Evolutionary conservation across 202 grass and related monocot genomes (phyloP), one percentile per base, ranked within the genome.

Genomic region (Bolboschoenoplectus hybrid): DNA sequence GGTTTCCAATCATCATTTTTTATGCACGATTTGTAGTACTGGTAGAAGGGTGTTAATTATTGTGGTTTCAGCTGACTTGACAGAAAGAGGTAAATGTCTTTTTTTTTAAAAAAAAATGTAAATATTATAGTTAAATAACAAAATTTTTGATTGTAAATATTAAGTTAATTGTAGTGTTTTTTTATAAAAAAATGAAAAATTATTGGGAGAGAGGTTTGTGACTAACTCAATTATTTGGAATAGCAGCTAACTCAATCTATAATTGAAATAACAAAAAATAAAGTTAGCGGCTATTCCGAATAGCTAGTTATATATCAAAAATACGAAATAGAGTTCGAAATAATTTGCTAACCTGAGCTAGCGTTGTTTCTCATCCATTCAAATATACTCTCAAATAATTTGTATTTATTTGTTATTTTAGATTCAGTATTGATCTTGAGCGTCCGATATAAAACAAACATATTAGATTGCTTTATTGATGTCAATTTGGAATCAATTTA

Each of bases 1-100:
- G 51, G 74, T 78, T 16, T 5, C 34, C 50, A 26, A 26, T 26
- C 51, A 40, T 78, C 34, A 78, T 78, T 78, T 78, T 73, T 77
- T 7, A 17, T 38, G 74, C 56, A 77, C 74, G 6, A 77, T 56
- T 77, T 56, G 7, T 56, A 17, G 50, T 56, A 9, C 50, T 17
- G 49, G 74, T 77, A 77, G 50, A 76, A 53, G 6, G 35, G 72
- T 20, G 52, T 53, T 75, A 4, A 53, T 75, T 51, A 47, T 26
- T 9, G 16, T 16, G 44, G 16, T 49, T 26, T 73, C 9, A 14
- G 73, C 50, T 55, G 73, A 75, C 45, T 53, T 52, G 1, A 32
- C 26, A 35, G 3, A 35, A 75, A 51, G 12, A 14, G 19, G 73
- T 11, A 6, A 50, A 32, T 61, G 1, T 20, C 1, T 4, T 26